Evolutionary conservation across 2,329 filamentous ascomycete species (phyloP), one percentile per base, ranked within the genome.

Genomic region (Penicillium oxalicum): DNA sequence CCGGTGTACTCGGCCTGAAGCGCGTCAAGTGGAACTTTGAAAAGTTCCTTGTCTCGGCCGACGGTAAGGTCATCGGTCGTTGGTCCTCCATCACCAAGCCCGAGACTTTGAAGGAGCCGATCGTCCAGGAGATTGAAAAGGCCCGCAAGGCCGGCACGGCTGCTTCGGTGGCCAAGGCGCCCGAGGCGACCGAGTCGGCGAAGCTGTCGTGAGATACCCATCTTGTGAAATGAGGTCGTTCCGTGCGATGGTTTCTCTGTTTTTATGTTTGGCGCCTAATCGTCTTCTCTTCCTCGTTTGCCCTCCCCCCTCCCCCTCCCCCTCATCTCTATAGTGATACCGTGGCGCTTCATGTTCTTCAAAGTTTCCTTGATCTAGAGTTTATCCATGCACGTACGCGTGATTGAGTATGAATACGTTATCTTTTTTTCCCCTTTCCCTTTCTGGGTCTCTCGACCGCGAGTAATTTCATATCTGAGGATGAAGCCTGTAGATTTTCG

Each of bases 21-120:
- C 74, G 84, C 54, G 78, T 98, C 63, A 96, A 97, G 86, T 98
- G 93, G 93, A 98, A 98, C 75, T 98, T 97, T 76, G 93, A 98
- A 73, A 98, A 98, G 81, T 98, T 96, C 74, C 75, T 98, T 55
- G 77, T 98, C 57, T 86, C 85, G 52, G 80, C 82, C 53, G 89
- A 97, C 70, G 93, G 93, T 26, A 80, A 86, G 73, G 89, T 97
- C 60, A 86, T 87, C 73, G 80, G 80, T 27, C 77, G 93, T 57
- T 98, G 90, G 89, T 87, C 88, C 32, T 91, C 87, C 70, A 87
- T 83, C 13, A 89, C 87, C 51, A 93, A 91, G 78, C 93, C 93
- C 0, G 88, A 91, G 74, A 72, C 73, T 35, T 73, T 98, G 60
- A 87, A 91, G 80, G 77, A 78, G 54, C 72, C 78, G 4, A 91